Evolutionary conservation across 2,329 filamentous ascomycete species (phyloP).

Genomic region (Fusarium incarnatum): DNA sequence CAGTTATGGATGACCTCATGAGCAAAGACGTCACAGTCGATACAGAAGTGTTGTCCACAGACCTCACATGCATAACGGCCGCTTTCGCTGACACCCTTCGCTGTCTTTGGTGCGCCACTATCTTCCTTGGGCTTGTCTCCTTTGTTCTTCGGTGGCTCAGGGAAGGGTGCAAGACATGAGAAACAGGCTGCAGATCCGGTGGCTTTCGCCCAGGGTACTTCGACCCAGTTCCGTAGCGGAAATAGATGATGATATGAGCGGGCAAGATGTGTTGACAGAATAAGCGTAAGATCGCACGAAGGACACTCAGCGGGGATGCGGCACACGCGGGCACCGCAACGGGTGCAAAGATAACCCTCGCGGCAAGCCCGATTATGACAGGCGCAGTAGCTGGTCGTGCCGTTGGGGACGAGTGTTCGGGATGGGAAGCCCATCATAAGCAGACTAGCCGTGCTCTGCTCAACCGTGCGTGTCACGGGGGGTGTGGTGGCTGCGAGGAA

Average conservation of each 20-base stretch:
- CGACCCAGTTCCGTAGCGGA: conserved; percentile 88
- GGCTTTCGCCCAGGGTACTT: conserved; percentile 86
- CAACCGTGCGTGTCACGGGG: conserved; percentile 78
- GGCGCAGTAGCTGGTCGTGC: conserved; percentile 81
- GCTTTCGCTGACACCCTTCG: conserved; percentile 82
- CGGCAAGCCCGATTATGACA: conserved; percentile 86
- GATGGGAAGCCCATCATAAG: conserved; percentile 99
- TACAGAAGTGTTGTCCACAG: conserved; percentile 94
- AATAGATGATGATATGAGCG: conserved; percentile 95
- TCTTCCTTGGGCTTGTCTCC: conserved; percentile 43
- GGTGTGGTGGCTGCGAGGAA: conserved; percentile 90
- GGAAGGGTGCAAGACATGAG: conserved; percentile 81
- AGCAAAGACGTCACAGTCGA: conserved; percentile 95
- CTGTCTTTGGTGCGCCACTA: conserved; percentile 34
- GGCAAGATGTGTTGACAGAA: conserved; percentile 91
- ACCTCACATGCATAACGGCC: conserved; percentile 88
- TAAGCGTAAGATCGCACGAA: conserved; percentile 89
- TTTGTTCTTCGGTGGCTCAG: conserved; percentile 54
- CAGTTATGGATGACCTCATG: conserved; percentile 97
- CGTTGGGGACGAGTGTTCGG: conserved; percentile 76
- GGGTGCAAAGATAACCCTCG: conserved; percentile 90
- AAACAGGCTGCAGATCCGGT: conserved; percentile 74
- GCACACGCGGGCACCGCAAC: conserved; percentile 91
- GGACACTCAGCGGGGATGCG: conserved; percentile 90
- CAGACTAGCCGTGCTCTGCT: conserved; percentile 71